Base-by-base conservation (phyloP, 1,139 yeast genomes). In the Pichia sp. region DNA sequence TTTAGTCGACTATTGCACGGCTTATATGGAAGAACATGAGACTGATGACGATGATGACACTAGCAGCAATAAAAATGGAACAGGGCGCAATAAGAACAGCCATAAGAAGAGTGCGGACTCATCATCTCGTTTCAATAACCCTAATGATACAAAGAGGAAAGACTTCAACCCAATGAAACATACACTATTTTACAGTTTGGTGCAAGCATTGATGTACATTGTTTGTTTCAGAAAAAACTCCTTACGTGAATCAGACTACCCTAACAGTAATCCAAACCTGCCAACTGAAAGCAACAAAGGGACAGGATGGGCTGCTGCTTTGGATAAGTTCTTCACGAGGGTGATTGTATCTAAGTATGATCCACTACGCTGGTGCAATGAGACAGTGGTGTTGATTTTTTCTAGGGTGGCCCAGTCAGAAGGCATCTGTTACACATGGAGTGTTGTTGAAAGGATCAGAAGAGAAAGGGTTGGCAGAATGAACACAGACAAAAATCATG, bases 311-410 rank as follows among this genome's bases (percentile, higher is more conserved):
- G 96, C 86, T 65, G 85, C 92, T 61, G 84, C 81, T 49, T 69
- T 92, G 49, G 97, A 92, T 66, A 85, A 84, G 70, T 85, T 93
- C 61, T 90, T 92, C 73, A 97, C 89, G 69, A 77, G 96, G 61
- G 81, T 88, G 61, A 84, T 95, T 44, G 80, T 91, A 46, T 86
- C 97, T 20, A 87, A 87, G 65, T 91, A 93, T 74, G 95, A 93
- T 68, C 99, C 99, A 3, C 78, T 95, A 63, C 88, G 89, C 67
- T 93, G 85, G 73, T 91, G 98, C 70, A 93, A 92, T 67, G 95
- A 90, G 64, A 90, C 95, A 16, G 97, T 95, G 53, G 97, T 92
- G 58, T 79, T 85, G 58, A 93, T 92, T 75, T 93, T 93, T 75
- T 98, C 99, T 14, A 87, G 90, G 63, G 83, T 93, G 51, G 91